These are phyloP conservation scores for Cercospora zeae-maydis DNA, from an alignment of 2,329 filamentous ascomycete genomes.

Conservation along the genomic window DNA sequence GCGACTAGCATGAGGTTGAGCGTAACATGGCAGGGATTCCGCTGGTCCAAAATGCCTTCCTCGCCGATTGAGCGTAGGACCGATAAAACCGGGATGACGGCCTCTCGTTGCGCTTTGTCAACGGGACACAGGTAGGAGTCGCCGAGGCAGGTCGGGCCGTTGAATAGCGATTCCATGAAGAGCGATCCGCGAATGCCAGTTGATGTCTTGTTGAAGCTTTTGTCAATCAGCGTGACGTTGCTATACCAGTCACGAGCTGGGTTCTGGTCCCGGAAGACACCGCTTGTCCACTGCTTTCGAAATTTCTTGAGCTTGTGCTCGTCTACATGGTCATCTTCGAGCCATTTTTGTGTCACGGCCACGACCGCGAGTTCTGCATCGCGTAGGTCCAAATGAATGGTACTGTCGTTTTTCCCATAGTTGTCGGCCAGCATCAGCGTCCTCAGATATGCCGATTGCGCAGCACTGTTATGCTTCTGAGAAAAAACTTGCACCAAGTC, in stretches of 20 bases:
- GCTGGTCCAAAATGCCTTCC: not conserved
- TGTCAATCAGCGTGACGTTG: not conserved
- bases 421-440: not conserved
- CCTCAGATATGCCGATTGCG: not conserved
- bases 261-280: not conserved
- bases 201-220: not conserved
- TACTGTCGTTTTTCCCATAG: not conserved
- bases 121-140: constrained; percentile 1
- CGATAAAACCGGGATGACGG: not conserved
- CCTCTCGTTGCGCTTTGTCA: not conserved
- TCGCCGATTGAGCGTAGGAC: not conserved
- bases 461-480: not conserved
- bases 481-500: not conserved
- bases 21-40: not conserved
- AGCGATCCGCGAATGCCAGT: not conserved
- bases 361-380: not conserved
- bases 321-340: not conserved
- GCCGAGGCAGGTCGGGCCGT: not conserved
- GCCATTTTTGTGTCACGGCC: not conserved
- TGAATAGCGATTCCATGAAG: not conserved
- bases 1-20: not conserved
- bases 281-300: not conserved
- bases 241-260: not conserved
- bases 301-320: not conserved
- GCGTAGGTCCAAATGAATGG: not conserved